Evolutionary conservation across 495 filamentous ascomycete genomes (phyloP).

Genomic region (Aspergillus cavernicola): DNA sequence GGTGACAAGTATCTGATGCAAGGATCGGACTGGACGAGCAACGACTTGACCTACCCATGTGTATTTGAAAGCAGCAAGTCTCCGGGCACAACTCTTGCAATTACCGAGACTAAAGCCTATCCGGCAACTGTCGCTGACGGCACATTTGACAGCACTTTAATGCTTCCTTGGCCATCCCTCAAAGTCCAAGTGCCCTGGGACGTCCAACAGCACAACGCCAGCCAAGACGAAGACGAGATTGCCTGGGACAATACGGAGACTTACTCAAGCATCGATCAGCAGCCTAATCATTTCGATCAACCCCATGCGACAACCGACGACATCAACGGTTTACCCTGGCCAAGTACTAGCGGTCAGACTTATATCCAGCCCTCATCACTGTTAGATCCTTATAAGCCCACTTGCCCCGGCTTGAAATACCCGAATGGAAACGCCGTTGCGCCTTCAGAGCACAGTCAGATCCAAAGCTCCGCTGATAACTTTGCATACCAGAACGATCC

Average conservation of each 20-base stretch:
- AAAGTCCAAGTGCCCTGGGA: constrained; percentile 1
- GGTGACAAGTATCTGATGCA: not conserved
- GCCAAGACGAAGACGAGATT: not conserved
- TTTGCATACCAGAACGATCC: not conserved
- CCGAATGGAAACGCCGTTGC: not conserved
- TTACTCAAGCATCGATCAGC: not conserved
- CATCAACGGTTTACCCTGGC: not conserved
- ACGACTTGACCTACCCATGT: not conserved
- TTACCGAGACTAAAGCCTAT: not conserved
- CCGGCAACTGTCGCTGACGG: not conserved
- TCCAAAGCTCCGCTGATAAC: not conserved
- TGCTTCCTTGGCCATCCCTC: constrained; percentile 8
- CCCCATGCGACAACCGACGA: not conserved
- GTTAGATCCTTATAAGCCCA: not conserved
- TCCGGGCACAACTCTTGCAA: constrained; percentile 1
- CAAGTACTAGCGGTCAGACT: not conserved
- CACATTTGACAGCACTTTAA: not conserved
- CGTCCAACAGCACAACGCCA: not conserved
- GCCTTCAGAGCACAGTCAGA: not conserved
- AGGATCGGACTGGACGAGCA: constrained; percentile 7
- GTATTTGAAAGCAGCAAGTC: not conserved
- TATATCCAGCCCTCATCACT: constrained; percentile 6
- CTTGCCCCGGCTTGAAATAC: not conserved
- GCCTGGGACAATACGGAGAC: not conserved
- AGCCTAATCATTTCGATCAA: constrained; percentile 3